Conservation (phyloP, 1,139 yeast genomes). For the Scheffersomyces segobiensis region DNA sequence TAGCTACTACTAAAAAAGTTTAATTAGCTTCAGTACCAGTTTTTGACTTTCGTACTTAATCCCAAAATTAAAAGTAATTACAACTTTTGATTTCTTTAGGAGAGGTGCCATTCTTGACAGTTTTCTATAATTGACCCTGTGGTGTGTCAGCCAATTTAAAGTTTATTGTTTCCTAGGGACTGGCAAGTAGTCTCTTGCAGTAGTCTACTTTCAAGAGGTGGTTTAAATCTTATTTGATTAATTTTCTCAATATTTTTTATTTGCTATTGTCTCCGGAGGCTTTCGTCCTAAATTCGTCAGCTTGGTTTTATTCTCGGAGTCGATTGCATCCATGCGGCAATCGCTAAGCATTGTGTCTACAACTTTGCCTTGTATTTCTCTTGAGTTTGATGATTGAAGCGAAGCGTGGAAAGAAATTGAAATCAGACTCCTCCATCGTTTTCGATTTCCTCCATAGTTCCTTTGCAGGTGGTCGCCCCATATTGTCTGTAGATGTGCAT, state of each 20-base stretch:
- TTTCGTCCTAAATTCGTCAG: neutral
- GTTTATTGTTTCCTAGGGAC: neutral
- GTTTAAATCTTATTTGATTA: neutral
- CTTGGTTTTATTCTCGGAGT: neutral
- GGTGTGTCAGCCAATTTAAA: neutral
- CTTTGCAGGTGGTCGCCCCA: neutral
- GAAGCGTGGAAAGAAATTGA: neutral
- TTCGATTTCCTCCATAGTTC: neutral
- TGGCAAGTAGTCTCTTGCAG: neutral
- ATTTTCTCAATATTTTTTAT: too few relatives aligned
- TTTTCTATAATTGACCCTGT: neutral
- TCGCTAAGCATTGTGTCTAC: neutral
- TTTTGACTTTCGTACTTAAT: neutral
- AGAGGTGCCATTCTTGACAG: neutral
- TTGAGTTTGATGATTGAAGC: neutral
- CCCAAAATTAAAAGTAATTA: neutral
- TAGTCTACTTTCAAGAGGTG: neutral
- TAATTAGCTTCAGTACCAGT: neutral
- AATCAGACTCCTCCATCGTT: neutral
- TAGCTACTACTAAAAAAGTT: neutral
- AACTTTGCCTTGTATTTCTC: neutral
- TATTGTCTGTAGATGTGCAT: neutral
- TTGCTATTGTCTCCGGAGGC: neutral
- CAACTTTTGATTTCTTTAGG: neutral
- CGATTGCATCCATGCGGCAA: neutral